Percentiles rank a stretch among this genome's conserved stretches.
Evolutionary conservation across 257 asterid species (phyloP).

Genomic region (Solanum pennellii): DNA sequence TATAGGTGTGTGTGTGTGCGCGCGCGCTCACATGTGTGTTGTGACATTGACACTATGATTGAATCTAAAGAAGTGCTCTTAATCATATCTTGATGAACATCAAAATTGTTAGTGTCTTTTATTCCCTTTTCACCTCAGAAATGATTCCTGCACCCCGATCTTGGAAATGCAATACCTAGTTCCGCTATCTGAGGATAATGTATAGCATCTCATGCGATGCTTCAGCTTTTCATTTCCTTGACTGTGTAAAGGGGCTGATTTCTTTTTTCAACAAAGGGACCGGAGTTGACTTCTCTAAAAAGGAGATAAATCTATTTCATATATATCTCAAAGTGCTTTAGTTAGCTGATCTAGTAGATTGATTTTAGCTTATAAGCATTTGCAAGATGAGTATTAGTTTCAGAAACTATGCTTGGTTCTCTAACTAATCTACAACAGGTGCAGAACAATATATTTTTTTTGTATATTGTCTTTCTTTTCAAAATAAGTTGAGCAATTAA

Average conservation of each 20-base stretch:
- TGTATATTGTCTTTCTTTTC: not conserved
- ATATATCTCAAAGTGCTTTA: not conserved
- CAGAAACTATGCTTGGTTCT: not conserved
- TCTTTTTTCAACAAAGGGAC: not conserved
- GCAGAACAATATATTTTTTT: not conserved
- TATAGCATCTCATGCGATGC: not conserved
- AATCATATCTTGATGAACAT: not conserved
- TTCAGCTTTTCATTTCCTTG: not conserved
- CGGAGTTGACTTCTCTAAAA: not conserved
- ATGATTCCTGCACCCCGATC: not conserved
- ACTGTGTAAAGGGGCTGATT: not conserved
- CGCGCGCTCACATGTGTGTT: not conserved
- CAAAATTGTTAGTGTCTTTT: not conserved
- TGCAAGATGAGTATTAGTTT: not conserved
- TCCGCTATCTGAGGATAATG: not conserved
- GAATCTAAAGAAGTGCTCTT: not conserved
- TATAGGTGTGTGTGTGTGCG: not conserved
- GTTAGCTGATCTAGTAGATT: not conserved
- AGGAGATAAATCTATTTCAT: not conserved
- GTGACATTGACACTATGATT: not conserved
- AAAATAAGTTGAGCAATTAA: not conserved
- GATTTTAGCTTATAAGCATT: not conserved
- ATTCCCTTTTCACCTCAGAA: not conserved
- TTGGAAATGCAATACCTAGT: not conserved
- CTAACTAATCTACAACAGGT: not conserved